Evolutionary conservation across 208 protist species (phyloP).

Genomic region (Trypanosoma lewisi): DNA sequence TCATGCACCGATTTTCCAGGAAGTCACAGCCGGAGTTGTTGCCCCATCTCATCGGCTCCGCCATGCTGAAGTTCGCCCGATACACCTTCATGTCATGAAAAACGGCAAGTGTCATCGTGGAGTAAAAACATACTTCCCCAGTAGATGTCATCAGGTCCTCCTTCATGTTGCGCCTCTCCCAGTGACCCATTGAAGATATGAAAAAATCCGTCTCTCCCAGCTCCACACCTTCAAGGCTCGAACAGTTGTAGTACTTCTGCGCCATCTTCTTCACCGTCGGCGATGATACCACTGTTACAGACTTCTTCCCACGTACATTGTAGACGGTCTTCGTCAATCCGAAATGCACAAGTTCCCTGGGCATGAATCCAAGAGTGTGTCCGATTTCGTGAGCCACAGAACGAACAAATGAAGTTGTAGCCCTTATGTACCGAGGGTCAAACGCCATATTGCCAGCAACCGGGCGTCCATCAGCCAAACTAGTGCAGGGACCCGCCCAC

Average conservation of each 20-base stretch:
- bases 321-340: conserved; percentile 1
- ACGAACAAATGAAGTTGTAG: too few relatives aligned
- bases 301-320: conserved; percentile 39
- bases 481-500: conserved; percentile 45
- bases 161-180: conserved; percentile 28
- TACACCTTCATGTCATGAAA: conserved; percentile 3
- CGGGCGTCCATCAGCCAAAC: conserved; percentile 16
- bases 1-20: too few relatives aligned
- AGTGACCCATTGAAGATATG: conserved; percentile 25
- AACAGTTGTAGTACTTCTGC: too few relatives aligned
- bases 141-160: conserved; percentile 31
- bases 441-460: too few relatives aligned
- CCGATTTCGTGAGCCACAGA: conserved; percentile 66
- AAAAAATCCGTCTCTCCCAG: conserved; percentile 24
- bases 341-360: background rate
- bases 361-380: background rate
- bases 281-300: background rate
- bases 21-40: too few relatives aligned
- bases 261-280: too few relatives aligned
- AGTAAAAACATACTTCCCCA: conserved; percentile 21
- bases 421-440: too few relatives aligned
- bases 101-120: conserved; percentile 29
- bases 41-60: too few relatives aligned
- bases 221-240: too few relatives aligned
- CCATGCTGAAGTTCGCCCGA: conserved; percentile 24